Evolutionary conservation across 2,329 filamentous ascomycete genomes (phyloP).

Genomic region (Exophiala aquamarina): DNA sequence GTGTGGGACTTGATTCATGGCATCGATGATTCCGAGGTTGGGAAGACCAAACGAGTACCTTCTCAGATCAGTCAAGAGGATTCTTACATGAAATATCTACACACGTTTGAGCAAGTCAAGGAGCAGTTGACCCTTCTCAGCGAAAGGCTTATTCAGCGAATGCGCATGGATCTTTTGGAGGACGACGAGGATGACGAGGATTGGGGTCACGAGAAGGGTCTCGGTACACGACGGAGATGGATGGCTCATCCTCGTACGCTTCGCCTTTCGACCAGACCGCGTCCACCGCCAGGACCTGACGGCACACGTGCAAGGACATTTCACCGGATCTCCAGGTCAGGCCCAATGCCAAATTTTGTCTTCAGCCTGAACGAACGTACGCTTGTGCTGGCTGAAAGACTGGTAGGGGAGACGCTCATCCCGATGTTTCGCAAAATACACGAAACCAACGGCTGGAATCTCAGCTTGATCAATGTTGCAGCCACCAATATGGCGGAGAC

Average conservation of each 20-base stretch:
- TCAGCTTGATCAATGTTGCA: conserved; percentile 82
- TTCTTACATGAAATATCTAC: conserved; percentile 70
- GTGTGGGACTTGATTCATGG: conserved; percentile 81
- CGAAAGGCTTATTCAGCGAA: conserved; percentile 70
- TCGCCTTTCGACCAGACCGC: conserved; percentile 73
- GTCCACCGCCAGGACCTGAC: conserved; percentile 52
- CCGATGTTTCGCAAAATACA: conserved; percentile 73
- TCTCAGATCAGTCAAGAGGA: conserved; percentile 94
- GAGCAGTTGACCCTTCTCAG: conserved; percentile 70
- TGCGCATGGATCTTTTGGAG: conserved; percentile 73
- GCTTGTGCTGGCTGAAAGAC: conserved; percentile 62
- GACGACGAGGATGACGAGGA: conserved; percentile 42
- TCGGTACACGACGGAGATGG: conserved; percentile 53
- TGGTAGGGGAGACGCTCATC: conserved; percentile 68
- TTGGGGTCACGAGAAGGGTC: not conserved
- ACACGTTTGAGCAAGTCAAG: conserved; percentile 62
- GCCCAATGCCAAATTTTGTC: conserved; percentile 69
- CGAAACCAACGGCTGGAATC: conserved; percentile 69
- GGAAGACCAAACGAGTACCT: conserved; percentile 68
- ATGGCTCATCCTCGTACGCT: conserved; percentile 77
- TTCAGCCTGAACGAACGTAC: conserved; percentile 63
- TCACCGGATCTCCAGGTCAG: conserved; percentile 73
- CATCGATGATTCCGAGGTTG: conserved; percentile 72
- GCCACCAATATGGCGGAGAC: conserved; percentile 76
- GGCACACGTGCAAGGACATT: conserved; percentile 59